Conservation (phyloP, 148 eudicot species). For the Rhododendron simsii region DNA sequence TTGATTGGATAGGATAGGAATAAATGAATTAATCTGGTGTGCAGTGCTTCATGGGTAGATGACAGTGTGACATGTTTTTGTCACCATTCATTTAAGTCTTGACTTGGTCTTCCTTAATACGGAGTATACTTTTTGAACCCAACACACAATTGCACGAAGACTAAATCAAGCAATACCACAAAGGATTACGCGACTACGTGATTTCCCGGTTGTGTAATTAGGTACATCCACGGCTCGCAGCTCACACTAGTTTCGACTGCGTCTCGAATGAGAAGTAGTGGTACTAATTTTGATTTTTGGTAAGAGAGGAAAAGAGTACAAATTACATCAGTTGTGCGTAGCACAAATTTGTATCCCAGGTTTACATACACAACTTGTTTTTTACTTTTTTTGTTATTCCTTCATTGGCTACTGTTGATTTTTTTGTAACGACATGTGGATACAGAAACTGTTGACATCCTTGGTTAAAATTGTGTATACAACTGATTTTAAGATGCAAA, state of each 20-base stretch:
- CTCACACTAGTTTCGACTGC: background rate
- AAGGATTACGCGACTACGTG: background rate
- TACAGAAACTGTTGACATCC: too few species aligned
- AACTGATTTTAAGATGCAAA: background rate
- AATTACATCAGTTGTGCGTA: background rate
- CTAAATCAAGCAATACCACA: background rate
- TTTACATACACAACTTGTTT: background rate
- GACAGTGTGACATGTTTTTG: background rate
- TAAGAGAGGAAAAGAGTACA: background rate
- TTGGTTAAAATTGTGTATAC: too few species aligned
- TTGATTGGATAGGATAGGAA: conserved; percentile 8
- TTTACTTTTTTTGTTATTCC: background rate
- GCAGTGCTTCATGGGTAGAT: background rate
- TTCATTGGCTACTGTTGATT: background rate
- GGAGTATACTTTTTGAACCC: background rate
- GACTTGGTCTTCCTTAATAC: conserved; percentile 2
- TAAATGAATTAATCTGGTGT: conserved; percentile 4
- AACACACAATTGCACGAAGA: background rate
- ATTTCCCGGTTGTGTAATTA: background rate
- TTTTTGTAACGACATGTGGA: background rate
- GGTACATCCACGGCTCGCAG: background rate
- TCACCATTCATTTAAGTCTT: conserved; percentile 12
- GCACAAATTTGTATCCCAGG: background rate
- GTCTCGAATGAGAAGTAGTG: background rate
- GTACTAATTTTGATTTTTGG: background rate